Evolutionary conservation across 129 eudicot species (phyloP).

Genomic region (Flaveria sonorensis): DNA sequence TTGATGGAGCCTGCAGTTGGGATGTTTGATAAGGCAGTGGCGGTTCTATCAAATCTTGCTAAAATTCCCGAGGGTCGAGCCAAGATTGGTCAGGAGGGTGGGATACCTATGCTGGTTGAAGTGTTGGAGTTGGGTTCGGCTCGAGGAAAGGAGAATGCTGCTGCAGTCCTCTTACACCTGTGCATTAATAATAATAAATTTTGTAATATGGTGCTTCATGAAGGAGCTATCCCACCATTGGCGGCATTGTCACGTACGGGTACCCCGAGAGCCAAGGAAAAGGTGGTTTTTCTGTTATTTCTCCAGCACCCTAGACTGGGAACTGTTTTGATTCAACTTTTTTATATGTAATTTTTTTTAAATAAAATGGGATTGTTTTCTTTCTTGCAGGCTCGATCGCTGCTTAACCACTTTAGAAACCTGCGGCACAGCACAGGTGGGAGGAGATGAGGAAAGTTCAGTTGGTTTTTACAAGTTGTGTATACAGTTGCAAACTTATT

Average conservation of each 20-base stretch:
- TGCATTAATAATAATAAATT: slow-evolving; percentile 71
- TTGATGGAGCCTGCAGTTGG: slow-evolving; percentile 94
- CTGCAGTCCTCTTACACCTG: slow-evolving; percentile 82
- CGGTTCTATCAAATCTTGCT: slow-evolving; percentile 84
- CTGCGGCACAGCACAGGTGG: slow-evolving; percentile 62
- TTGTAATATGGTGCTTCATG: slow-evolving; percentile 72
- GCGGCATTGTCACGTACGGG: slow-evolving; percentile 81
- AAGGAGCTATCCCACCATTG: slow-evolving; percentile 87
- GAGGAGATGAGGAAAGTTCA: slow-evolving; percentile 48
- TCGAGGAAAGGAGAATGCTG: slow-evolving; percentile 95
- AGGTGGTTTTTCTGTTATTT: slow-evolving; percentile 37
- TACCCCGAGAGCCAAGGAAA: slow-evolving; percentile 86
- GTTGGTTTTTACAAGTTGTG: slow-evolving; percentile 27
- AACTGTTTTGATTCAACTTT: background rate
- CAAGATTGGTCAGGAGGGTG: slow-evolving; percentile 72
- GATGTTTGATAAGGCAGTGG: slow-evolving; percentile 91
- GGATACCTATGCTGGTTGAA: slow-evolving; percentile 83
- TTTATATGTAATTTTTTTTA: background rate
- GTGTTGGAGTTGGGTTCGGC: slow-evolving; percentile 89
- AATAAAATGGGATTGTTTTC: slow-evolving; percentile 1
- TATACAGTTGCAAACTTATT: slow-evolving; percentile 41
- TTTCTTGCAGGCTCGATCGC: slow-evolving; percentile 68
- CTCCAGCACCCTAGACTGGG: too few relatives aligned
- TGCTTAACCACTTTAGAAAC: slow-evolving; percentile 68
- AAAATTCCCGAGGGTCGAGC: slow-evolving; percentile 76